Percentiles rank a stretch among this genome's conserved stretches.
Evolutionary conservation across 148 eudicot genomes (phyloP).

Genomic region (Spergularia bocconei): DNA sequence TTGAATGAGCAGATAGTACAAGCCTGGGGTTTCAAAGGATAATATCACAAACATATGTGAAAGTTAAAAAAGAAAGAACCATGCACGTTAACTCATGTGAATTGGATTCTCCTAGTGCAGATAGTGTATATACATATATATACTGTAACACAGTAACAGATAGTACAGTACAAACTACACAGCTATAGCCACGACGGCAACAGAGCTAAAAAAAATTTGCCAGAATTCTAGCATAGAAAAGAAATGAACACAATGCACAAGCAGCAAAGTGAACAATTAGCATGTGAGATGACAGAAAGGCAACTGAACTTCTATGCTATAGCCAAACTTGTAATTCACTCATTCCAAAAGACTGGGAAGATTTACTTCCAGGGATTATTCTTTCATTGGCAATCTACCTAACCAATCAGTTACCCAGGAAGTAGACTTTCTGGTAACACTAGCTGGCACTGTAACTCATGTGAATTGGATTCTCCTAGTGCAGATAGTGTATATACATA

Average conservation of each 20-base stretch:
- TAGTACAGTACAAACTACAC: no score
- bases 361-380: no score
- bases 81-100: background rate
- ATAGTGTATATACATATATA: no score
- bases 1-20: slow-evolving; percentile 23
- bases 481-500: no score
- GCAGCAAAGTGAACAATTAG: background rate
- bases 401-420: no score
- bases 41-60: slow-evolving; percentile 14
- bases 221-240: background rate
- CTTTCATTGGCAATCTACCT: no score
- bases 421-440: no score
- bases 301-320: background rate
- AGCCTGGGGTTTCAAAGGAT: slow-evolving; percentile 7
- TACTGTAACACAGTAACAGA: no score
- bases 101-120: background rate
- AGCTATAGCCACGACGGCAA: background rate
- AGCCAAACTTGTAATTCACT: no score
- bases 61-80: background rate
- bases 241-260: background rate
- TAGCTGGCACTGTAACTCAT: background rate
- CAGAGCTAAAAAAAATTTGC: background rate
- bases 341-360: no score
- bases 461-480: background rate
- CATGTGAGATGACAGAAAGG: background rate